phyloP scores from a whole-genome alignment of 371 early-diverging fungal genomes.

The Actinomortierella ambigua region DNA sequence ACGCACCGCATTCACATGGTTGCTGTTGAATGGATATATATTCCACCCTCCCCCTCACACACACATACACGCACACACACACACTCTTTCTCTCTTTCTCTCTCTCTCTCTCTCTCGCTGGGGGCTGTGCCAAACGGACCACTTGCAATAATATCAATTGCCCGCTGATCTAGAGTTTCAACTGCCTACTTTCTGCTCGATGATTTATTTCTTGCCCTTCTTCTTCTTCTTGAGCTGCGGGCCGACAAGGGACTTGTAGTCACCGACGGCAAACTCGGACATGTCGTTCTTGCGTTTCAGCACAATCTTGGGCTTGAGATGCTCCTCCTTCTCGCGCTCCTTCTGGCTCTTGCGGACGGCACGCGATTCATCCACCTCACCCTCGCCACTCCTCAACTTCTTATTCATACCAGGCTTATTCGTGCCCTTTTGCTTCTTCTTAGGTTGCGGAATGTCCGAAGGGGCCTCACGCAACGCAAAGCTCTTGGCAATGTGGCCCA shows the following conservation, averaged over 20 bases:
- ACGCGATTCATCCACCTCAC: slow-evolving; percentile 31
- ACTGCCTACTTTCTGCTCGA: too few species aligned
- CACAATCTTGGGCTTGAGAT: slow-evolving; percentile 40
- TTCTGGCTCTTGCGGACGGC: slow-evolving; percentile 41
- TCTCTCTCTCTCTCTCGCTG: not conserved
- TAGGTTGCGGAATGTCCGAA: slow-evolving; percentile 45
- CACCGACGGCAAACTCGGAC: slow-evolving; percentile 61
- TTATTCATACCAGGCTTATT: slow-evolving; percentile 13
- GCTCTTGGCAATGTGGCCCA: slow-evolving; percentile 96
- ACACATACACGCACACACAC: not conserved
- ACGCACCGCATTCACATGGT: too few species aligned
- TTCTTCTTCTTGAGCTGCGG: slow-evolving; percentile 40
- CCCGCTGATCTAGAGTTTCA: too few species aligned
- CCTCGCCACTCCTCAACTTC: slow-evolving; percentile 6
- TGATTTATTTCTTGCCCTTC: slow-evolving; percentile 23
- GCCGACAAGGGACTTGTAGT: slow-evolving; percentile 46
- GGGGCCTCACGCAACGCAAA: slow-evolving; percentile 74
- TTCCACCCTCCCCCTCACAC: not conserved
- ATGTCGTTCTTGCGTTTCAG: slow-evolving; percentile 57
- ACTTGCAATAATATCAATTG: too few species aligned
- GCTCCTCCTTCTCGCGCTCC: slow-evolving; percentile 45
- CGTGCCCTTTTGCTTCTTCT: slow-evolving; percentile 44
- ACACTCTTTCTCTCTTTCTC: not conserved
- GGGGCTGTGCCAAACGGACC: too few species aligned
- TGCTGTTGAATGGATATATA: too few species aligned